phyloP scores from a whole-genome alignment of 805 yeast genomes.

The Metschnikowia henanensis region DNA sequence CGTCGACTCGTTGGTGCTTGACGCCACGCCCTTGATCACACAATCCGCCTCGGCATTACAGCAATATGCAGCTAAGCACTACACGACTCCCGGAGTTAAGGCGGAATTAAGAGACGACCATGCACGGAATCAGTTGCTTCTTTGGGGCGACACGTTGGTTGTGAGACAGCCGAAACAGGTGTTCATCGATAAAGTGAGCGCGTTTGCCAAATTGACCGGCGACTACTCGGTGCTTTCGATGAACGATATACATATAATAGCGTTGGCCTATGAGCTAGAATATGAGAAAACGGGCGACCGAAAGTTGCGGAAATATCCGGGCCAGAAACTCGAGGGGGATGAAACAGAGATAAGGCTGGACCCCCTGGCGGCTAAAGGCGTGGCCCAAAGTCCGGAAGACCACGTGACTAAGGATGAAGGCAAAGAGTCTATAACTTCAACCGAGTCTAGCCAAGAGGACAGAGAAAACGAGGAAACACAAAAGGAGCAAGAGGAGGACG shows the following conservation, averaged over 20 bases:
- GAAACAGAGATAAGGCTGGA: too few species aligned
- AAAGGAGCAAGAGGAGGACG: slow-evolving; percentile 17
- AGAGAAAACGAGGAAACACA: not conserved
- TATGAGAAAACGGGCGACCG: slow-evolving; percentile 70
- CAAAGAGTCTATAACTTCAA: not conserved
- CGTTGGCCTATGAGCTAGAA: slow-evolving; percentile 87
- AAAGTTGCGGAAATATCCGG: slow-evolving; percentile 72
- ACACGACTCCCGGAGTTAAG: slow-evolving; percentile 90
- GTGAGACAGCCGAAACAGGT: slow-evolving; percentile 76
- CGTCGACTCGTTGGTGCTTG: slow-evolving; percentile 41
- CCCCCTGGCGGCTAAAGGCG: too few species aligned
- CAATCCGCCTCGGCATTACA: slow-evolving; percentile 75
- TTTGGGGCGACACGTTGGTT: slow-evolving; percentile 75
- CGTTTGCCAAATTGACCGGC: slow-evolving; percentile 86
- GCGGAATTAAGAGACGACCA: slow-evolving; percentile 84
- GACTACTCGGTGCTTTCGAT: slow-evolving; percentile 85
- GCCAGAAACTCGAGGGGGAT: slow-evolving; percentile 48
- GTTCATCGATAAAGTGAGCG: slow-evolving; percentile 62
- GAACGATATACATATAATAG: slow-evolving; percentile 91
- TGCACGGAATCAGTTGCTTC: slow-evolving; percentile 71
- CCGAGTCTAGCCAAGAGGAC: too few species aligned
- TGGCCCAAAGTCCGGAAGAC: too few species aligned
- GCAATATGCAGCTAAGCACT: slow-evolving; percentile 67
- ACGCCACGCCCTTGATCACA: slow-evolving; percentile 94
- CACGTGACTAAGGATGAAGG: not conserved